phyloP scores from a whole-genome alignment of 75 land plant species.

The Cunninghamia lanceolata region DNA sequence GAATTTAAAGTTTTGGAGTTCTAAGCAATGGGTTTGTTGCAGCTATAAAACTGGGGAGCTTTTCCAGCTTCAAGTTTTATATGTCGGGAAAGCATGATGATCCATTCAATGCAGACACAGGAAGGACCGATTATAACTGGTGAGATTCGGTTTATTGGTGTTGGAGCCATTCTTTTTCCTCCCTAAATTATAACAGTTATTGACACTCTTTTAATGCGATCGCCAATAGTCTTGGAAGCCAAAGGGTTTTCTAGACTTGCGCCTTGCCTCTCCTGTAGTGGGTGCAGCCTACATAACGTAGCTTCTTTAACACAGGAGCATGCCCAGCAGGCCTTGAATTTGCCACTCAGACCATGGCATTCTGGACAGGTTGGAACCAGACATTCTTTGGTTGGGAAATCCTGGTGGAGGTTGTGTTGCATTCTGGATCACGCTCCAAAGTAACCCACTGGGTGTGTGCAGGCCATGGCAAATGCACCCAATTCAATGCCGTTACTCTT shows the following conservation, averaged over 20 bases:
- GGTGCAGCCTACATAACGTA: too few relatives aligned
- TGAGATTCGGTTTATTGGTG: constrained; percentile 19
- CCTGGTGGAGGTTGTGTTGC: background rate
- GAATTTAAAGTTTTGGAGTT: background rate
- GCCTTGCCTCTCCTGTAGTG: background rate
- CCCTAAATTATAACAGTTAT: background rate
- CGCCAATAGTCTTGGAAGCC: background rate
- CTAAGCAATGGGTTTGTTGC: constrained; percentile 1
- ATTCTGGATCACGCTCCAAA: background rate
- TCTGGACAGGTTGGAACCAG: background rate
- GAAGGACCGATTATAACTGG: constrained; percentile 91
- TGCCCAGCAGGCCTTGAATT: background rate
- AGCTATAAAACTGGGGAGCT: constrained; percentile 46
- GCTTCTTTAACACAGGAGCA: too few relatives aligned
- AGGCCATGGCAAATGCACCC: background rate
- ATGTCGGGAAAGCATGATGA: constrained; percentile 50
- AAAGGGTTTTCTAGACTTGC: background rate
- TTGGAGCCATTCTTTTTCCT: background rate
- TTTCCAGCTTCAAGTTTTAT: constrained; percentile 52
- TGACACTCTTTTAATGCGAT: background rate
- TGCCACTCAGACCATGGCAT: background rate
- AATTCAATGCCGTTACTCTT: background rate
- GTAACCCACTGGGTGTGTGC: background rate
- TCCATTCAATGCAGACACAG: constrained; percentile 57
- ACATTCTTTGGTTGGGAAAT: background rate